These are phyloP conservation scores for Deinandra increscens DNA, from an alignment of 129 eudicot species.

Conservation along the genomic window DNA sequence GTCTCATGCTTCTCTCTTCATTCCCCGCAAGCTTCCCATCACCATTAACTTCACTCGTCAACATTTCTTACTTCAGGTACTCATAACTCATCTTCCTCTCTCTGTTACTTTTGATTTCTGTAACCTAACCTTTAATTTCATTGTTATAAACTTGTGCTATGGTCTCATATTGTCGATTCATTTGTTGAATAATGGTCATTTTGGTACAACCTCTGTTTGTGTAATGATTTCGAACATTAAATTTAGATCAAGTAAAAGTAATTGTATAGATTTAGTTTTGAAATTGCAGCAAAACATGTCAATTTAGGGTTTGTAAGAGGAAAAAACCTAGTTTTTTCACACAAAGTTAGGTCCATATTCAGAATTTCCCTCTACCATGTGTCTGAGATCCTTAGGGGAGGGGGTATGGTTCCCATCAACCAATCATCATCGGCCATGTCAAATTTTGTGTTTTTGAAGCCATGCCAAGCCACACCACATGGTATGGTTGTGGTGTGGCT, in stretches of 20 bases:
- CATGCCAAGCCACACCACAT: too few species aligned
- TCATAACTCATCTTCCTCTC: not conserved
- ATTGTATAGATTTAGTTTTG: not conserved
- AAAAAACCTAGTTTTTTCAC: not conserved
- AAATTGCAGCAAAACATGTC: slow-evolving; percentile 5
- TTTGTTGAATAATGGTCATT: not conserved
- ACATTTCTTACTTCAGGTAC: slow-evolving; percentile 24
- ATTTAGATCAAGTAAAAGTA: not conserved
- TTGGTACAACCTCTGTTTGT: not conserved
- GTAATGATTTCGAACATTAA: not conserved
- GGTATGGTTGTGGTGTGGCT: too few species aligned
- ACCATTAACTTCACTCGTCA: slow-evolving; percentile 20
- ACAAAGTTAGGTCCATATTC: not conserved
- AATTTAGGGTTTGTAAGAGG: not conserved
- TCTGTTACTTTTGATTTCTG: not conserved
- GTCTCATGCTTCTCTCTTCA: slow-evolving; percentile 22
- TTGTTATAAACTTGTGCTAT: not conserved
- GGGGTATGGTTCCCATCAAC: too few species aligned
- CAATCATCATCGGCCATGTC: too few species aligned
- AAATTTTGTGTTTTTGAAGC: too few species aligned
- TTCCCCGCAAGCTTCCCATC: slow-evolving; percentile 23
- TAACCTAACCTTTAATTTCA: not conserved
- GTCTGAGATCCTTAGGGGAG: too few species aligned
- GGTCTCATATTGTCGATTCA: not conserved
- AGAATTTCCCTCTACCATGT: not conserved